Base-by-base conservation (phyloP, 2,329 filamentous ascomycete genomes). In the Akanthomyces dipterigenus region DNA sequence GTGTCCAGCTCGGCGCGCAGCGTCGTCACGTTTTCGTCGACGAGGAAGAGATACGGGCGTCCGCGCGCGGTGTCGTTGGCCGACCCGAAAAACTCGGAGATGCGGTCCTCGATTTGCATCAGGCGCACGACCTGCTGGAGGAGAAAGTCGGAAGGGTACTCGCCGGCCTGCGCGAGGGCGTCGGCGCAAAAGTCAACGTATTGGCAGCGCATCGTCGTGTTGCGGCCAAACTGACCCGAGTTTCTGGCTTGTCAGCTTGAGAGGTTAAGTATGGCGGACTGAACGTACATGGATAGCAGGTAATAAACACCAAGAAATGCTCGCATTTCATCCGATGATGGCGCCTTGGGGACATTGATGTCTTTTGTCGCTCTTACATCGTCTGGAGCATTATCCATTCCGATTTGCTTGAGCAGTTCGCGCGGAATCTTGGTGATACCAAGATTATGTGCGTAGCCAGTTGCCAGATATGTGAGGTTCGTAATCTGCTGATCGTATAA, bases 401-500 rank as follows among this genome's bases (percentile, higher is more conserved):
- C 63, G 1, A 62, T 63, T 48, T 65, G 59, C 34, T 64, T 51
- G 5, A 60, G 36, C 5, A 64, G 22, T 18, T 60, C 46, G 22
- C 58, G 55, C 9, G 63, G 61, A 1, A 64, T 64, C 46, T 67
- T 68, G 1, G 67, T 70, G 16, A 78, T 71, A 2, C 72, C 72
- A 6, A 79, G 69, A 49, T 71, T 76, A 48, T 78, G 75, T 5
- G 75, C 76, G 60, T 76, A 75, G 22, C 76, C 77, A 12, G 77
- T 67, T 2, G 74, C 74, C 36, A 78, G 65, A 49, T 77, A 73
- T 8, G 72, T 72, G n/a, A 79, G 56, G 34, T 73, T 74, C 1
- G 72, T 74, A 43, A 71, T 68, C 58, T 71, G 71, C 12, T 68
- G 67, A 40, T 77, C 75, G 7, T 69, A 68, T 43, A 75, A 70